Percentiles rank a stretch among this genome's conserved stretches.
These are phyloP conservation scores for Botryotinia globosa DNA, from an alignment of 2,329 filamentous ascomycete genomes.

Conservation along the genomic window DNA sequence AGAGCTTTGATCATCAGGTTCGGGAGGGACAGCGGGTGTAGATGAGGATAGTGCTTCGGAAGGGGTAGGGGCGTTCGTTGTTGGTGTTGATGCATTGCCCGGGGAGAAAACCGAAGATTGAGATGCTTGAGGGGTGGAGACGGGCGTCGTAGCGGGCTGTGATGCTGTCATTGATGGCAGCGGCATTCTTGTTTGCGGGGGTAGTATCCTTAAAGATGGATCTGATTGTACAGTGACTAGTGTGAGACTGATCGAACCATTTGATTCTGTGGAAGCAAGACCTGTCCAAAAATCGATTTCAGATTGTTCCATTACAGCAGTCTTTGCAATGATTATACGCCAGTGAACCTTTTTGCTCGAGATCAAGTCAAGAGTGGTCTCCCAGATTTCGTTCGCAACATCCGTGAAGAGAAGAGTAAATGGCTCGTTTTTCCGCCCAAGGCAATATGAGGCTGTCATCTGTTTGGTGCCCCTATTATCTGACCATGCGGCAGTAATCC, in stretches of 20 bases:
- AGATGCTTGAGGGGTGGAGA: constrained; percentile 59
- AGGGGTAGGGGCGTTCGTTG: constrained; percentile 36
- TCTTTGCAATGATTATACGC: constrained; percentile 73
- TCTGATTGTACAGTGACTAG: constrained; percentile 64
- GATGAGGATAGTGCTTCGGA: constrained; percentile 43
- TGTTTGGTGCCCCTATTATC: constrained; percentile 74
- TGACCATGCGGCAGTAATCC: constrained; percentile 79
- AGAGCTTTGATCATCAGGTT: constrained; percentile 63
- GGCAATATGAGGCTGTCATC: constrained; percentile 69
- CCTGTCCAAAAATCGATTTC: constrained; percentile 61
- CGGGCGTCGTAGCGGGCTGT: constrained; percentile 54
- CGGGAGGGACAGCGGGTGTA: constrained; percentile 43
- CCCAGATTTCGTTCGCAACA: constrained; percentile 74
- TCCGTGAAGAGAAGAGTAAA: constrained; percentile 56
- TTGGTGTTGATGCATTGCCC: constrained; percentile 46
- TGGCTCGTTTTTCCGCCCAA: constrained; percentile 57
- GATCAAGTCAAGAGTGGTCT: constrained; percentile 71
- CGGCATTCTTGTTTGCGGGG: constrained; percentile 49
- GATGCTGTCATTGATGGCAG: constrained; percentile 46
- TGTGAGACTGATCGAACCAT: constrained; percentile 52
- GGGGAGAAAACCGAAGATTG: constrained; percentile 56
- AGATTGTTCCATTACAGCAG: constrained; percentile 62
- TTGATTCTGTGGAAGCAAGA: constrained; percentile 51
- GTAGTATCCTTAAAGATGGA: constrained; percentile 61
- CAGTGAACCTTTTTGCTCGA: constrained; percentile 69